These are phyloP conservation scores for Blepharisma undulans DNA, from an alignment of 169 alveolate genomes.

Conservation along the genomic window DNA sequence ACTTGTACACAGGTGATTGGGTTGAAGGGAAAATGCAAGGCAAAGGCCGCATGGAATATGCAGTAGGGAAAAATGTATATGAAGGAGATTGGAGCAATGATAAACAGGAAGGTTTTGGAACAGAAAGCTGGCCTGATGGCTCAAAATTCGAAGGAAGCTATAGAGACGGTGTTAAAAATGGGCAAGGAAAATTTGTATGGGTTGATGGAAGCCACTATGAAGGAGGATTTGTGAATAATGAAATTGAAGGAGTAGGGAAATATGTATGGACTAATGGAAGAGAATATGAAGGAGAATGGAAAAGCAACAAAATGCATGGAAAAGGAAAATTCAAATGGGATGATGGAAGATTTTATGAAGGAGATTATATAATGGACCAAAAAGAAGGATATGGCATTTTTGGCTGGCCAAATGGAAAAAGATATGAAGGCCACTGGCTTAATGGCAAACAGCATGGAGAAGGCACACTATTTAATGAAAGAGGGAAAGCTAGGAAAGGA, in stretches of 20 bases:
- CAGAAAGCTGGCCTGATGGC: slow-evolving; percentile 52
- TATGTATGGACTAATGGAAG: slow-evolving; percentile 69
- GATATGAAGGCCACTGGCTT: slow-evolving; percentile 70
- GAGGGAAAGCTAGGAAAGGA: slow-evolving; percentile 51
- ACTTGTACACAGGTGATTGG: background rate
- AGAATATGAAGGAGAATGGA: slow-evolving; percentile 77
- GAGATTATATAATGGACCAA: slow-evolving; percentile 73
- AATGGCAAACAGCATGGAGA: slow-evolving; percentile 62
- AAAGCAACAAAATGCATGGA: slow-evolving; percentile 75
- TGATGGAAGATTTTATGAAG: slow-evolving; percentile 75
- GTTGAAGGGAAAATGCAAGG: slow-evolving; percentile 38
- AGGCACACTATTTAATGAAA: slow-evolving; percentile 49
- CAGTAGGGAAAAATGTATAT: slow-evolving; percentile 44
- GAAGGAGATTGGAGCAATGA: slow-evolving; percentile 57
- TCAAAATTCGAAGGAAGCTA: slow-evolving; percentile 61
- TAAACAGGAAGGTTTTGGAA: slow-evolving; percentile 53
- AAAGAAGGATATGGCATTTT: slow-evolving; percentile 75
- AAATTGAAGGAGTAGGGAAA: slow-evolving; percentile 63
- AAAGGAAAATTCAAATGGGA: slow-evolving; percentile 74
- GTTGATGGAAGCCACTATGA: slow-evolving; percentile 52
- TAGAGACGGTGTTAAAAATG: slow-evolving; percentile 49
- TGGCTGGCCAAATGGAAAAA: slow-evolving; percentile 78
- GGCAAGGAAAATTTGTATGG: slow-evolving; percentile 40
- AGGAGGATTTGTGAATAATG: slow-evolving; percentile 63
- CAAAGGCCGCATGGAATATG: slow-evolving; percentile 47